A percentile compares a stretch with the other conserved stretches of the same genome.
Conservation (phyloP, 345 rosid genomes). For the Hevea brasiliensis region DNA sequence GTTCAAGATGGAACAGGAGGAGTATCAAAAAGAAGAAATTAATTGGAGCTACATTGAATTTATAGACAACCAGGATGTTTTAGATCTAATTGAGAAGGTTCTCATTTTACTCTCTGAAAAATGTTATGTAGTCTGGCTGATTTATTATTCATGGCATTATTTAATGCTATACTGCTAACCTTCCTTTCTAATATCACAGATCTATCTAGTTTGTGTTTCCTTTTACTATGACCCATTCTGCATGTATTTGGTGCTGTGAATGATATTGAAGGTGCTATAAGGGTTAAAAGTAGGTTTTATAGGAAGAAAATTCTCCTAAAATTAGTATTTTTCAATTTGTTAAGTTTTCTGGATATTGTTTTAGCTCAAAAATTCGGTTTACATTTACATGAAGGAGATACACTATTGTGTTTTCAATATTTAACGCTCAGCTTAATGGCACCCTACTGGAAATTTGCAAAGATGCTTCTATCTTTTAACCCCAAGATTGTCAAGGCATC, state of each 20-base stretch:
- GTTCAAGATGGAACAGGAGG: slow-evolving; percentile 99
- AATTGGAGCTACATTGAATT: slow-evolving; percentile 99
- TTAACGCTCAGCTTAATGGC: neutral
- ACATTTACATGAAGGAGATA: neutral
- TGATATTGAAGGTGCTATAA: too few relatives aligned
- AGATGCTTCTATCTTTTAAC: too few relatives aligned
- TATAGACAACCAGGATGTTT: slow-evolving; percentile 95
- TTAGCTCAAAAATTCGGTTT: neutral
- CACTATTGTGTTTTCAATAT: neutral
- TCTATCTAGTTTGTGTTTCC: neutral
- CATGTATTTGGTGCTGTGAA: too few relatives aligned
- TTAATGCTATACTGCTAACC: neutral
- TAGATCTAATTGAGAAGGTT: slow-evolving; percentile 98
- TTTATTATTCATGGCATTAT: neutral
- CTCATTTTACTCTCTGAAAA: slow-evolving; percentile 13
- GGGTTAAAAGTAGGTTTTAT: too few relatives aligned
- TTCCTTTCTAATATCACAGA: neutral
- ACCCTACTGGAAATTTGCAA: neutral
- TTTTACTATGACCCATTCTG: neutral
- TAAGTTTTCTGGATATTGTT: neutral
- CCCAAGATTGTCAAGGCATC: neutral
- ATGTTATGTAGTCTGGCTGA: neutral
- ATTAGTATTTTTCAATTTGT: neutral
- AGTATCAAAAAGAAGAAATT: slow-evolving; percentile 90
- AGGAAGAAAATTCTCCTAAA: too few relatives aligned